Base-by-base conservation (phyloP, 495 filamentous ascomycete species). In the Tuber umbilicatum region DNA sequence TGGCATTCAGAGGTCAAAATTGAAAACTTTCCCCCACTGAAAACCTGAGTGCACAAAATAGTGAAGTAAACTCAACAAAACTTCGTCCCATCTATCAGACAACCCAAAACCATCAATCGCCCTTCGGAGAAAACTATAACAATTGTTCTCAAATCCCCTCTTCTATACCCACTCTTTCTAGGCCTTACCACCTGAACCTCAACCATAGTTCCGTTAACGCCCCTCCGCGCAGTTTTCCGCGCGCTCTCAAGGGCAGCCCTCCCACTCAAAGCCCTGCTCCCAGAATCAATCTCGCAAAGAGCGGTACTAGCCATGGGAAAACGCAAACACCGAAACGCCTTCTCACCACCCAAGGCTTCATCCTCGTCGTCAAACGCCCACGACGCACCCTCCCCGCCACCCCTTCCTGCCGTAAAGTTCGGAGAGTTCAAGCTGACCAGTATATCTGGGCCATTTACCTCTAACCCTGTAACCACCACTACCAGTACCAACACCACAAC, bases 401-500 rank as follows among this genome's bases (percentile, higher is more conserved):
- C 73, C 17, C 77, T 79, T 27, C 77, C 77, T 7, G 38, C 41
- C 43, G 41, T 74, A 14, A 79, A 70, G 38, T 79, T 79, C 45
- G 77, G 77, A 37, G 72, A 74, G 45, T 79, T 79, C 64, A 79
- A 79, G 72, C 72, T 79, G 14, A 79, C 77, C 35, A 72, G 64
- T 10, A 74, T 72, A 38, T 67, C 45, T 12, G 77, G 75, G 2
- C 41, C 64, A 14, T 64, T 64, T 35, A 35, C 55, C 1, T 6
- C 55, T 7, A 17, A 35, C 7, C 55, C 55, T 5, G 27, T 19
- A 31, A 19, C 55, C 27, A 35, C 55, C 27, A 64, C 21, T 55
- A 55, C 47, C 47, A 27, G 12, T 1, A 35, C 55, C n/a, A 23
- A 16, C 27, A 31, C 55, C 27, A 3, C 12, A 64, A 35, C n/a